Evolutionary conservation across 345 rosid genomes (phyloP).

Genomic region (Raphanus raphanistrum): DNA sequence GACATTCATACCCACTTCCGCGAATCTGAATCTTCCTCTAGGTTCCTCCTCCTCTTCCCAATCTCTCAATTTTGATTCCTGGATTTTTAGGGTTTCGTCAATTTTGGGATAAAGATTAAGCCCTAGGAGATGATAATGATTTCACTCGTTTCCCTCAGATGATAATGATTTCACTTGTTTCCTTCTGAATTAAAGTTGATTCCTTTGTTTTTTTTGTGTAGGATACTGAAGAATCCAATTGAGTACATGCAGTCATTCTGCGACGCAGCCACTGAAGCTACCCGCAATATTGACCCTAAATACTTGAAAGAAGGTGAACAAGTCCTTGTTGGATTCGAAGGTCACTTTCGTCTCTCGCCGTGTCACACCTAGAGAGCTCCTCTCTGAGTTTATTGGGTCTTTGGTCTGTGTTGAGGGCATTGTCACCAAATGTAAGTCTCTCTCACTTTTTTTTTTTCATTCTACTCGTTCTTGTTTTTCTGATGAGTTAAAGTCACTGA

Average conservation of each 20-base stretch:
- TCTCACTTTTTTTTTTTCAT: not conserved
- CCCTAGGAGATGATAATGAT: too few relatives aligned
- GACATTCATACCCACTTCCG: slow-evolving; percentile 71
- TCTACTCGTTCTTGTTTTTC: not conserved
- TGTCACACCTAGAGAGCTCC: slow-evolving; percentile 92
- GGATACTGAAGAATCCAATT: slow-evolving; percentile 76
- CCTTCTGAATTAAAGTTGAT: not conserved
- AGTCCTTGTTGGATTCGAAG: slow-evolving; percentile 87
- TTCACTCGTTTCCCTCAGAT: too few relatives aligned
- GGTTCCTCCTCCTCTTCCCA: slow-evolving; percentile 36
- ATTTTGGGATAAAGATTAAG: not conserved
- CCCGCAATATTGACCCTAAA: slow-evolving; percentile 65
- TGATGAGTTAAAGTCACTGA: not conserved
- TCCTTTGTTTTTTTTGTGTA: slow-evolving; percentile 26
- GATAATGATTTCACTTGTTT: too few relatives aligned
- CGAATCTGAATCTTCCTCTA: slow-evolving; percentile 54
- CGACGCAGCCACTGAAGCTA: slow-evolving; percentile 86
- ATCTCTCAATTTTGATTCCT: not conserved
- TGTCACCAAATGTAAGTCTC: slow-evolving; percentile 77
- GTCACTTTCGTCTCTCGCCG: slow-evolving; percentile 94
- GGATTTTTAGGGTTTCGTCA: not conserved
- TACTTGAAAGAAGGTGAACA: slow-evolving; percentile 84
- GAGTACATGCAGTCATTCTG: slow-evolving; percentile 92
- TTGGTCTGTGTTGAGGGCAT: slow-evolving; percentile 96
- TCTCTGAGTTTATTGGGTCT: slow-evolving; percentile 89